Evolutionary conservation across 75 land plant genomes (phyloP).

Genomic region (Cryptomeria japonica): DNA sequence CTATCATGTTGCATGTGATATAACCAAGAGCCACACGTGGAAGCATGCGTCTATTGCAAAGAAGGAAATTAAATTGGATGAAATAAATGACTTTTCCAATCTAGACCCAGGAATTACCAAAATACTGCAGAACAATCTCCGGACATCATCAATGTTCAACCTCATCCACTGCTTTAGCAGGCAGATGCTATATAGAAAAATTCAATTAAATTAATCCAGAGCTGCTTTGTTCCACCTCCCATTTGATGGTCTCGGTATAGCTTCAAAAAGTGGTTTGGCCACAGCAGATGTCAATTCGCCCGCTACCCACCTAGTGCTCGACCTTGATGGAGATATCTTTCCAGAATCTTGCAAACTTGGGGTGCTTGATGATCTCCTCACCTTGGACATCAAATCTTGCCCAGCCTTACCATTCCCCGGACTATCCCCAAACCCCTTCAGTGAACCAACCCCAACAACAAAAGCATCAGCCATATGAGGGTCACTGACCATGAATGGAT

Average conservation of each 20-base stretch:
- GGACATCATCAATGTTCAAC: background rate
- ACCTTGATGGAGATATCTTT: conserved; percentile 32
- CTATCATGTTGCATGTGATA: background rate
- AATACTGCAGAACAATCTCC: background rate
- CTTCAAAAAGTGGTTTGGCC: conserved; percentile 48
- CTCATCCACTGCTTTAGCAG: background rate
- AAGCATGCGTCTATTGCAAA: background rate
- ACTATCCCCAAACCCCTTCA: conserved; percentile 6
- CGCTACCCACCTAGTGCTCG: conserved; percentile 26
- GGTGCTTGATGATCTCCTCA: conserved; percentile 61
- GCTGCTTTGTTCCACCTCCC: conserved; percentile 52
- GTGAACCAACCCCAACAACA: background rate
- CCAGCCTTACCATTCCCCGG: background rate
- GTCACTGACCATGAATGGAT: conserved; percentile 14
- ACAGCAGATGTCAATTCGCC: conserved; percentile 32
- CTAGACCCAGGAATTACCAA: background rate
- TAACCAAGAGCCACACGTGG: background rate
- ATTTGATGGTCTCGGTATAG: conserved; percentile 43
- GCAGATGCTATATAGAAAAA: background rate
- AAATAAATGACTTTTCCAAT: conserved; percentile 12
- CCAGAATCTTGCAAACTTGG: conserved; percentile 40
- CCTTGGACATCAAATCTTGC: conserved; percentile 6
- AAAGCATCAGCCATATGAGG: conserved; percentile 14
- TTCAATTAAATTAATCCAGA: conserved; percentile 29
- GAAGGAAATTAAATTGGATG: background rate